Evolutionary conservation across 306 rosid genomes (phyloP).

Genomic region (Ormosia semicastrata): DNA sequence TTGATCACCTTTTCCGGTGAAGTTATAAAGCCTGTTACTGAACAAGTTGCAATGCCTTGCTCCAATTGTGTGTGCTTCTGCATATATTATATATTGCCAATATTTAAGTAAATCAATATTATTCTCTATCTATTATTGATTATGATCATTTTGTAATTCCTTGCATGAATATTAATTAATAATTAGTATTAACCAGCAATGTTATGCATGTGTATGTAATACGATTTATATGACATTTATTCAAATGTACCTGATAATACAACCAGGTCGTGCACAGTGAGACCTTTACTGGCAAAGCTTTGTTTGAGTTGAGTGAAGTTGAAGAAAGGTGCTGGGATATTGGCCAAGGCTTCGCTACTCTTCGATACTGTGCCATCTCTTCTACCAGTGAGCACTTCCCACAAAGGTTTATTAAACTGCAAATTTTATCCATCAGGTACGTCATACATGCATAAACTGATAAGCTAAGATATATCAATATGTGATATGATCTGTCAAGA

Average conservation of each 20-base stretch:
- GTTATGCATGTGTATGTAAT: not conserved
- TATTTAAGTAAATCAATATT: not conserved
- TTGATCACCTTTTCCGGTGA: slow-evolving; percentile 60
- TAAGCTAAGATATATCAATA: not conserved
- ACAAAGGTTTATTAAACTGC: slow-evolving; percentile 44
- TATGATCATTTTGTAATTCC: not conserved
- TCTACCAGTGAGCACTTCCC: slow-evolving; percentile 65
- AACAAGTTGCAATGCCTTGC: slow-evolving; percentile 43
- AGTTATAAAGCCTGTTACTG: slow-evolving; percentile 48
- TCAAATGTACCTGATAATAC: slow-evolving; percentile 51
- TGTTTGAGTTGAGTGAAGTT: slow-evolving; percentile 51
- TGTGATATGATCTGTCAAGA: not conserved
- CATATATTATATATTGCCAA: not conserved
- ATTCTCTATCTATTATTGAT: not conserved
- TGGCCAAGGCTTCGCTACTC: slow-evolving; percentile 23
- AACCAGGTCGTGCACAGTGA: slow-evolving; percentile 47
- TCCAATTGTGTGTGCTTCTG: slow-evolving; percentile 66
- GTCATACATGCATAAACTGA: slow-evolving; percentile 3
- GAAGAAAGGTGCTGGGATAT: slow-evolving; percentile 45
- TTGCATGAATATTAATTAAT: not conserved
- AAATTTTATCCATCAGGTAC: not conserved
- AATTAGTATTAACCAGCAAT: not conserved
- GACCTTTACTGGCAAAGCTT: slow-evolving; percentile 46
- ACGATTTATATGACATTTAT: not conserved
- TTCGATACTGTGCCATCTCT: slow-evolving; percentile 55